Conservation (phyloP, 108 stramenopile species). For the Seminavis robusta region DNA sequence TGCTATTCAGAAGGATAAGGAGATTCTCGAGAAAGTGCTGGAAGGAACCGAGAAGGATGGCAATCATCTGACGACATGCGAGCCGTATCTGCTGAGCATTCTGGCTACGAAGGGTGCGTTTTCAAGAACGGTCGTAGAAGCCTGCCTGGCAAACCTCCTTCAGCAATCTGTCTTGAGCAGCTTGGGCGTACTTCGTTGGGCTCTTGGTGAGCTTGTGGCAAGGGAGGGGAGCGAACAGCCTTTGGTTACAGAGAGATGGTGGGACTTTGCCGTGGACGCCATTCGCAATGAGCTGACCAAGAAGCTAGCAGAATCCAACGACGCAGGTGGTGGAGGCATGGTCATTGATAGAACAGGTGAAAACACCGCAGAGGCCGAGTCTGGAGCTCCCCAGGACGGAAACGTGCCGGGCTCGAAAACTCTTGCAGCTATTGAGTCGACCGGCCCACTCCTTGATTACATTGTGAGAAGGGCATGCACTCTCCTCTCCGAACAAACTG, state of each 20-base stretch:
- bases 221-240: not conserved
- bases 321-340: slow-evolving; percentile 35
- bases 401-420: slow-evolving; percentile 11
- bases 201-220: slow-evolving; percentile 34
- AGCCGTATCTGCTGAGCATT: slow-evolving; percentile 31
- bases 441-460: slow-evolving; percentile 34
- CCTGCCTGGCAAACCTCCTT: slow-evolving; percentile 35
- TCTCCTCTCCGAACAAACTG: slow-evolving; percentile 17
- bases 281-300: slow-evolving; percentile 14
- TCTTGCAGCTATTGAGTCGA: not conserved
- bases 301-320: slow-evolving; percentile 12
- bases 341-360: slow-evolving; percentile 33
- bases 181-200: slow-evolving; percentile 50
- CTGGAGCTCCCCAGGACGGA: slow-evolving; percentile 18
- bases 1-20: slow-evolving; percentile 39
- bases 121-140: slow-evolving; percentile 21
- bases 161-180: slow-evolving; percentile 33
- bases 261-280: slow-evolving; percentile 37
- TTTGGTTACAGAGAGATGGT: slow-evolving; percentile 38
- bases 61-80: slow-evolving; percentile 32
- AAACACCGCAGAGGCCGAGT: slow-evolving; percentile 31
- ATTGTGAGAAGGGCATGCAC: slow-evolving; percentile 40
- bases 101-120: slow-evolving; percentile 28
- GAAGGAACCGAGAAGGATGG: slow-evolving; percentile 52
- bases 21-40: slow-evolving; percentile 38